These are phyloP conservation scores for Penicillium brasilianum DNA, from an alignment of 2,329 filamentous ascomycete genomes.

Conservation along the genomic window DNA sequence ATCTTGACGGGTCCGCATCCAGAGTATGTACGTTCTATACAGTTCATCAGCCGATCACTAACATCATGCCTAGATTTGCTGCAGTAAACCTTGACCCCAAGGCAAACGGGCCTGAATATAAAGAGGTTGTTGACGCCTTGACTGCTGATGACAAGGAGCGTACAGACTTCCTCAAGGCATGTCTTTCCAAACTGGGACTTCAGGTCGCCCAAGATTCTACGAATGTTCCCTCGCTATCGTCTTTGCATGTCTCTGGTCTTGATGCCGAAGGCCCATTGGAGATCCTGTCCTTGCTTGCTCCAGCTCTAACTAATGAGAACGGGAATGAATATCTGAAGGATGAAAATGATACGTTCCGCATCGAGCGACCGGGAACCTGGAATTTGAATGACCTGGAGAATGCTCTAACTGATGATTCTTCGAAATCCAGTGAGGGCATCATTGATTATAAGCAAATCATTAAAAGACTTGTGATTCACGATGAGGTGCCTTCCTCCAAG, in stretches of 20 bases:
- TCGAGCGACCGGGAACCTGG: conserved; percentile 71
- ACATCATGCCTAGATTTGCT: conserved; percentile 69
- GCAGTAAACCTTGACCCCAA: conserved; percentile 75
- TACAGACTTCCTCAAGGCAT: conserved; percentile 75
- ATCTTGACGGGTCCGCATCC: conserved; percentile 89
- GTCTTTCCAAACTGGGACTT: conserved; percentile 80
- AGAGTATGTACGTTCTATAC: conserved; percentile 64
- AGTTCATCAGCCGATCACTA: conserved; percentile 18
- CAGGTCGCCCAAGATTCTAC: conserved; percentile 72
- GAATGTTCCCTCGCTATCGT: conserved; percentile 77
- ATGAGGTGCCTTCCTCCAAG: conserved; percentile 70
- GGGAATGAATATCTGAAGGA: conserved; percentile 75
- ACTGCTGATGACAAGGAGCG: conserved; percentile 71
- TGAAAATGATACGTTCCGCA: conserved; percentile 80
- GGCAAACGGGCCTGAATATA: conserved; percentile 70
- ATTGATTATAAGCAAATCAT: conserved; percentile 74
- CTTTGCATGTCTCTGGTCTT: conserved; percentile 77
- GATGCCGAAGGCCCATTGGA: conserved; percentile 70
- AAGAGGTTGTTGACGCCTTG: conserved; percentile 70
- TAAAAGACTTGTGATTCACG: conserved; percentile 77
- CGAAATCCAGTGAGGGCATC: conserved; percentile 57
- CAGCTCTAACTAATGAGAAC: conserved; percentile 69
- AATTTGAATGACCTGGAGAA: conserved; percentile 61
- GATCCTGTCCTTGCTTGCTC: conserved; percentile 65
- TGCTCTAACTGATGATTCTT: conserved; percentile 52